These are phyloP conservation scores for Conringia planisiliqua DNA, from an alignment of 345 rosid genomes.

Conservation along the genomic window DNA sequence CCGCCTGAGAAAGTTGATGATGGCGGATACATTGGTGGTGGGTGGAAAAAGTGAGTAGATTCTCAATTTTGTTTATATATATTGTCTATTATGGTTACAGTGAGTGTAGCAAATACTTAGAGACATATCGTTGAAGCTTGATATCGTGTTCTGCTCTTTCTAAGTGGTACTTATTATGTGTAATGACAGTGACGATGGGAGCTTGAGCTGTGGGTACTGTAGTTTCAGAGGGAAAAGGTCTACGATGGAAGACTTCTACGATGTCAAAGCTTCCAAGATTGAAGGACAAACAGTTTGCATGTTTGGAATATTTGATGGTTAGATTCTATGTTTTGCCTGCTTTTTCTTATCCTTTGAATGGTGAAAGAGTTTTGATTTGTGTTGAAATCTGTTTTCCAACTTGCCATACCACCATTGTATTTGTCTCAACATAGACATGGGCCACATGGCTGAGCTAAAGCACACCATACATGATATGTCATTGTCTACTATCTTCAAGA, in stretches of 20 bases:
- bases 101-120: not conserved
- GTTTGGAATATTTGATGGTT: constrained; percentile 99
- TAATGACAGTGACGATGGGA: constrained; percentile 78
- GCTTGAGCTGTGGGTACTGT: constrained; percentile 90
- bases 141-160: not conserved
- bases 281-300: constrained; percentile 74
- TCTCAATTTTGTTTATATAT: not conserved
- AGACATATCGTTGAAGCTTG: not conserved
- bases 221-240: constrained; percentile 96
- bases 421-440: not conserved
- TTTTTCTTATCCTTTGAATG: not conserved
- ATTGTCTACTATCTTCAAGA: not conserved
- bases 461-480: not conserved
- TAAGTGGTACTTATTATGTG: not conserved
- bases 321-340: constrained; percentile 27
- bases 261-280: constrained; percentile 64
- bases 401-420: not conserved
- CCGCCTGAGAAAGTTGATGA: constrained; percentile 62
- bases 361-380: not conserved
- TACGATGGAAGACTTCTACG: constrained; percentile 94
- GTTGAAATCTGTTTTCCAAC: constrained; percentile 1
- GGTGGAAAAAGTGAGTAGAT: constrained; percentile 74
- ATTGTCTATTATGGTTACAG: not conserved
- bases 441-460: not conserved
- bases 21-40: constrained; percentile 72